phyloP scores from a whole-genome alignment of 1,284 basidiomycete species.

The Boletus sp. region DNA sequence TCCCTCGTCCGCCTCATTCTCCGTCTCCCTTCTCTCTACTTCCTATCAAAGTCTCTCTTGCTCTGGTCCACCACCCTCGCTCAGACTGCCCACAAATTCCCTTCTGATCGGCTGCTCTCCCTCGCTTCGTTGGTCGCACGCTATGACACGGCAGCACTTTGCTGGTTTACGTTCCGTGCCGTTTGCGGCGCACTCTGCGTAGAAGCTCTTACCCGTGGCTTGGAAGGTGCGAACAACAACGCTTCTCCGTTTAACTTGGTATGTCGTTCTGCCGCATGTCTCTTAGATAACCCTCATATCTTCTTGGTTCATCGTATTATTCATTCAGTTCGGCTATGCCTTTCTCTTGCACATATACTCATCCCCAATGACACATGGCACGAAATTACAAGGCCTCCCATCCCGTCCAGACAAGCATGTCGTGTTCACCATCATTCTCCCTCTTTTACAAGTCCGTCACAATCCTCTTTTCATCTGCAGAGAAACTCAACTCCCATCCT shows the following conservation, averaged over 20 bases:
- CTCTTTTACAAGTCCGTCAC: slow-evolving; percentile 57
- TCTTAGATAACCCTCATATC: background rate
- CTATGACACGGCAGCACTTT: slow-evolving; percentile 57
- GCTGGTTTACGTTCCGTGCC: slow-evolving; percentile 68
- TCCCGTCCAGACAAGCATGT: slow-evolving; percentile 67
- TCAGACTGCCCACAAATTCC: slow-evolving; percentile 47
- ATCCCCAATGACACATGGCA: slow-evolving; percentile 53
- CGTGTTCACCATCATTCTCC: slow-evolving; percentile 62
- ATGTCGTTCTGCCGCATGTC: slow-evolving; percentile 25
- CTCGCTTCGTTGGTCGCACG: slow-evolving; percentile 46
- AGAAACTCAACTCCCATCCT: slow-evolving; percentile 1
- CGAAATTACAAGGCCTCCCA: slow-evolving; percentile 40
- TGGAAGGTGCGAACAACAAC: slow-evolving; percentile 57
- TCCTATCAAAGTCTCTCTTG: slow-evolving; percentile 50
- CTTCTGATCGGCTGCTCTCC: slow-evolving; percentile 30
- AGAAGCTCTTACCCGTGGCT: slow-evolving; percentile 59
- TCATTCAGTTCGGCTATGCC: slow-evolving; percentile 61
- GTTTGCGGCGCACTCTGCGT: slow-evolving; percentile 61
- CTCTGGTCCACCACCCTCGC: slow-evolving; percentile 56
- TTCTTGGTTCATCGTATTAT: background rate
- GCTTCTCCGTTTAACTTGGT: slow-evolving; percentile 67
- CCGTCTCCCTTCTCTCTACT: slow-evolving; percentile 60
- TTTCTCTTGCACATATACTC: slow-evolving; percentile 72
- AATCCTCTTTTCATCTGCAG: background rate
- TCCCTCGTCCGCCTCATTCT: slow-evolving; percentile 54